A percentile compares a stretch with the other conserved stretches of the same genome.
These are phyloP conservation scores for Piloderma croceum DNA, from an alignment of 768 basidiomycete species.

Conservation along the genomic window DNA sequence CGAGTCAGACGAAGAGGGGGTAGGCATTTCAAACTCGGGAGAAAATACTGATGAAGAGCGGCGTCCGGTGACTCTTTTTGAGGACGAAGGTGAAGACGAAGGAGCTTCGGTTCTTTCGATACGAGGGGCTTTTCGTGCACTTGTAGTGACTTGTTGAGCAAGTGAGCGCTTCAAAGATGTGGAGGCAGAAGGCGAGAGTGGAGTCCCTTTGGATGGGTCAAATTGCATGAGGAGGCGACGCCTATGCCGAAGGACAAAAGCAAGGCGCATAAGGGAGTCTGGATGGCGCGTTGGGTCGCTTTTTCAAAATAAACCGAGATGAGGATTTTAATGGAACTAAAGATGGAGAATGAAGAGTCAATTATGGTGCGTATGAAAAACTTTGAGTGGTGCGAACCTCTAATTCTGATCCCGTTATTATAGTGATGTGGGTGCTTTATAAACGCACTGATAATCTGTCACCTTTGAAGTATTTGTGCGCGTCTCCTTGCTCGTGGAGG, in stretches of 20 bases:
- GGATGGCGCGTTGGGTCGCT: no score
- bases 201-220: conserved; percentile 29
- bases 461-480: no score
- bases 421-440: no score
- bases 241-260: conserved; percentile 41
- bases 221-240: conserved; percentile 58
- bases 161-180: conserved; percentile 42
- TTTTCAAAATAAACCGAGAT: no score
- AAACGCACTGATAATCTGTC: no score
- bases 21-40: conserved; percentile 22
- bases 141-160: conserved; percentile 34
- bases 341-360: no score
- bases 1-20: no score
- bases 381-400: no score
- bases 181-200: conserved; percentile 9
- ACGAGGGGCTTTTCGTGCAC: conserved; percentile 3
- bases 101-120: not conserved
- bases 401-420: no score
- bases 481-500: no score
- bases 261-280: conserved; percentile 52
- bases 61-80: conserved; percentile 14
- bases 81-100: conserved; percentile 6
- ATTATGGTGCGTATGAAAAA: no score
- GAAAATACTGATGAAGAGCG: conserved; percentile 3
- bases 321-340: no score